phyloP scores from a whole-genome alignment of 192 early-diverging fungal species.

The Diversispora eburnea region DNA sequence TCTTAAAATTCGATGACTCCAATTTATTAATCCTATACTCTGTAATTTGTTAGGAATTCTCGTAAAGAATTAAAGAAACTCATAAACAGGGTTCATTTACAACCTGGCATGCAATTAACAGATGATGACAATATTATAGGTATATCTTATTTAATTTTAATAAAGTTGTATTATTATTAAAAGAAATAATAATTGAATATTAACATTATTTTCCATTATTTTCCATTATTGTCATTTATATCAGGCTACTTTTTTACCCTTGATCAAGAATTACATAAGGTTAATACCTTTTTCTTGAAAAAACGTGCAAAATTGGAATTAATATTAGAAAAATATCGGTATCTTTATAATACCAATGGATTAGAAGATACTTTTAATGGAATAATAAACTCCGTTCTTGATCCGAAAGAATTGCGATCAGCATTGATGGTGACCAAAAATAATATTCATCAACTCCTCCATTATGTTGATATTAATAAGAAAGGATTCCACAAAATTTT shows the following conservation, averaged over 20 bases:
- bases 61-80: slow-evolving; percentile 75
- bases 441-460: slow-evolving; percentile 44
- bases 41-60: no score
- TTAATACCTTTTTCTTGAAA: slow-evolving; percentile 74
- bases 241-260: slow-evolving; percentile 75
- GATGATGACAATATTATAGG: slow-evolving; percentile 39
- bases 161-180: slow-evolving; percentile 3
- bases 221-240: slow-evolving; percentile 28
- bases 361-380: background rate
- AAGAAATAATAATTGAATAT: background rate
- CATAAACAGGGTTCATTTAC: slow-evolving; percentile 49
- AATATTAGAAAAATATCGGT: slow-evolving; percentile 56
- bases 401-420: slow-evolving; percentile 42
- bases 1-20: no score
- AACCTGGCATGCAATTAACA: slow-evolving; percentile 27
- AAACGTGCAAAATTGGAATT: slow-evolving; percentile 74
- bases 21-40: no score
- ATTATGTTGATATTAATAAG: slow-evolving; percentile 51
- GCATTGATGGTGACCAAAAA: slow-evolving; percentile 47
- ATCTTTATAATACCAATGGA: slow-evolving; percentile 11
- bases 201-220: slow-evolving; percentile 26
- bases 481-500: slow-evolving; percentile 53
- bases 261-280: slow-evolving; percentile 83
- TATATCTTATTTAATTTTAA: slow-evolving; percentile 17
- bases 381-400: slow-evolving; percentile 12